Evolutionary conservation across 2,329 filamentous ascomycete genomes (phyloP).

Genomic region (Parascedosporium putredinis): DNA sequence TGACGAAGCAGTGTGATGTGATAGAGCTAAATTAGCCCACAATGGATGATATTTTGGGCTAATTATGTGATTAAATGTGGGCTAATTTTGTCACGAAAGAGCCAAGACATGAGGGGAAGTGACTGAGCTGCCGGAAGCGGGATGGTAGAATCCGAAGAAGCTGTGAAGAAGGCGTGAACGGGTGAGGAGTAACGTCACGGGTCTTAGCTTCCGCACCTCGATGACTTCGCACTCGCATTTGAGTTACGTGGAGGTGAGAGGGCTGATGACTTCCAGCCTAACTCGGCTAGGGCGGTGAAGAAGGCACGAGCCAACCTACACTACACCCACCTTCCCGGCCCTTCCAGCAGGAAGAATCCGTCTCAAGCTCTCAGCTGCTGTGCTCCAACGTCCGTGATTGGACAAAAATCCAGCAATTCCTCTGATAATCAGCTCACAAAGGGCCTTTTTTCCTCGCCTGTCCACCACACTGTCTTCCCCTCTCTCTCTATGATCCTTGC

Average conservation of each 20-base stretch:
- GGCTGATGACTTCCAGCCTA: neutral
- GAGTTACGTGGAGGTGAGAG: neutral
- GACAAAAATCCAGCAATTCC: neutral
- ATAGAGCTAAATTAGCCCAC: neutral
- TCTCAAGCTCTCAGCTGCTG: neutral
- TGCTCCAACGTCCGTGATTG: neutral
- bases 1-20: neutral
- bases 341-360: neutral
- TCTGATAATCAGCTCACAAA: neutral
- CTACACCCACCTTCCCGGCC: neutral
- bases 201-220: too few species aligned
- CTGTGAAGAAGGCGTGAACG: neutral
- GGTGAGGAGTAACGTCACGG: neutral
- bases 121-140: neutral
- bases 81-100: slow-evolving; percentile 2
- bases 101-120: too few species aligned
- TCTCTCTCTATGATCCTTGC: neutral
- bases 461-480: too few species aligned
- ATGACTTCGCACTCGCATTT: neutral
- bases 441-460: neutral
- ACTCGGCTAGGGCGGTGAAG: neutral
- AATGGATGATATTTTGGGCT: neutral
- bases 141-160: neutral
- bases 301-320: neutral
- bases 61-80: neutral